Percentiles rank a stretch among this genome's conserved stretches.
phyloP scores from a whole-genome alignment of 257 asterid species.

The Solanum bulbocastanum region DNA sequence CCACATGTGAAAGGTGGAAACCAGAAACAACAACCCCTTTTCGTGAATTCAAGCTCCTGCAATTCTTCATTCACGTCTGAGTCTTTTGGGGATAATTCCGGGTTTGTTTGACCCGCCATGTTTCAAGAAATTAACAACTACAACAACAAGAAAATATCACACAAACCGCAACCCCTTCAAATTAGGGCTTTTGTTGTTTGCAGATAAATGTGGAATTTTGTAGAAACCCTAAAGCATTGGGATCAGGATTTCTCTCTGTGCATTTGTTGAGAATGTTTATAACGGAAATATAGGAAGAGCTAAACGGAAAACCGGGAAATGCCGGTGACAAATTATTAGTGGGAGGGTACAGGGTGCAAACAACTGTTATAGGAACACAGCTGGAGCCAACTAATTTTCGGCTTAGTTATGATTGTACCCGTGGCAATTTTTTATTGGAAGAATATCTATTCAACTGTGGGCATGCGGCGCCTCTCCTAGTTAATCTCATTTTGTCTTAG shows the following conservation, averaged over 20 bases:
- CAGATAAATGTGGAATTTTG: background rate
- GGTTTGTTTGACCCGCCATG: conserved; percentile 24
- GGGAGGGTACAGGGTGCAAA: background rate
- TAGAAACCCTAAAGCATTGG: background rate
- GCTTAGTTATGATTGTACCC: background rate
- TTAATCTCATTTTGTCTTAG: background rate
- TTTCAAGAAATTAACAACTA: background rate
- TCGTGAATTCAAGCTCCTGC: conserved; percentile 25
- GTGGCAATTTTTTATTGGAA: background rate
- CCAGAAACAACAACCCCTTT: conserved; percentile 49
- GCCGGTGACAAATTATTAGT: background rate
- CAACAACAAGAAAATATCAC: background rate
- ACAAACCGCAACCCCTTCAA: conserved; percentile 9
- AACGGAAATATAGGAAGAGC: background rate
- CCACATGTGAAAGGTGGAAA: conserved; percentile 39
- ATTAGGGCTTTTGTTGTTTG: background rate
- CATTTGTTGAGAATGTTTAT: background rate
- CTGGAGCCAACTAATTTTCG: background rate
- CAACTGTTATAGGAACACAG: background rate
- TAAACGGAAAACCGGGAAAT: conserved; percentile 9
- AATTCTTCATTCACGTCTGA: conserved; percentile 18
- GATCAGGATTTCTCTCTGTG: background rate
- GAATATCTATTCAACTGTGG: background rate
- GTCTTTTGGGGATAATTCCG: conserved; percentile 13
- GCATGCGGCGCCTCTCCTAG: background rate